These are phyloP conservation scores for Paragyromitra xinjiangensis DNA, from an alignment of 495 filamentous ascomycete species.

Conservation along the genomic window DNA sequence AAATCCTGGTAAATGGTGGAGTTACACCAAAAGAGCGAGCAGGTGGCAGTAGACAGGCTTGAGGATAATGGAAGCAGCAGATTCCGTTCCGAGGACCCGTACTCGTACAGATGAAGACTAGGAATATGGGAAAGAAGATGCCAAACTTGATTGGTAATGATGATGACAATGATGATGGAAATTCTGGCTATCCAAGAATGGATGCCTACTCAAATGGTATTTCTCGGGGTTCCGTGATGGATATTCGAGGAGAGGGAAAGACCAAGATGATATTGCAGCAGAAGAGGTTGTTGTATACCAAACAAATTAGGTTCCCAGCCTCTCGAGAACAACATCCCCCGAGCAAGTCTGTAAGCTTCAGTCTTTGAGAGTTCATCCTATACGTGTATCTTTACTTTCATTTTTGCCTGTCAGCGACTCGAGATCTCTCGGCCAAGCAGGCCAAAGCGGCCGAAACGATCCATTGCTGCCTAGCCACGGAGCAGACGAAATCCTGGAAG, in stretches of 20 bases:
- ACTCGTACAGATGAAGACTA: conserved; percentile 24
- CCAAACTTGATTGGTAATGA: conserved; percentile 18
- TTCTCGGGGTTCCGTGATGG: not conserved
- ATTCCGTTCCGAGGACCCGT: conserved; percentile 19
- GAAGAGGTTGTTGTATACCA: not conserved
- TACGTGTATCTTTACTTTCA: not conserved
- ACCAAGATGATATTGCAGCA: not conserved
- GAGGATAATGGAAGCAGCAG: conserved; percentile 7
- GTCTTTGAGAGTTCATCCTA: not conserved
- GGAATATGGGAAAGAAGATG: not conserved
- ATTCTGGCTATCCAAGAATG: conserved; percentile 12
- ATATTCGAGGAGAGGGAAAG: not conserved
- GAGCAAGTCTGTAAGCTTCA: not conserved
- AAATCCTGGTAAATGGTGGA: not conserved
- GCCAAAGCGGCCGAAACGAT: not conserved
- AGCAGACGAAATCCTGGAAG: not conserved
- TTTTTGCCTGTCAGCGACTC: not conserved
- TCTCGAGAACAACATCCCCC: not conserved
- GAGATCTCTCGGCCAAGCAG: not conserved
- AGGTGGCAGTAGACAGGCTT: not conserved
- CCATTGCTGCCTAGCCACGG: not conserved
- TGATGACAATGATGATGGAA: not conserved
- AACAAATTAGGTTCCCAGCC: not conserved
- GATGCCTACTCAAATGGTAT: conserved; percentile 10
- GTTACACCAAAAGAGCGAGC: conserved; percentile 1